Conservation (phyloP, 352 stramenopile species). For the Globisporangium abappressorium region DNA sequence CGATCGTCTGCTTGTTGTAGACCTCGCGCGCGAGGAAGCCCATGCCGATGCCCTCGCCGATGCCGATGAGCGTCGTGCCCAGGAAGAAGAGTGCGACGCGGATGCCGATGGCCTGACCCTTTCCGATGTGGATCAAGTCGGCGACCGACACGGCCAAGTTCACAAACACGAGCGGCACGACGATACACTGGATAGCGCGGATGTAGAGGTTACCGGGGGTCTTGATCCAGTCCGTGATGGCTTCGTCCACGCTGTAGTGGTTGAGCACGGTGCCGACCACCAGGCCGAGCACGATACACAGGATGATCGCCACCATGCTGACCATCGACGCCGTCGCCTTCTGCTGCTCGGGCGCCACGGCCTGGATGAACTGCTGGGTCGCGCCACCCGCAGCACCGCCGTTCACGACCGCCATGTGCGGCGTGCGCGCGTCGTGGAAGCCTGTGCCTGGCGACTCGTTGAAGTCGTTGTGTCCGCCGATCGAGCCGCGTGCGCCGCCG, state of each 20-base stretch:
- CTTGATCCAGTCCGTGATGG: constrained; percentile 58
- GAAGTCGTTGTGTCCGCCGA: constrained; percentile 24
- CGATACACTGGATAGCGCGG: constrained; percentile 70
- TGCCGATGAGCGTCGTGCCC: constrained; percentile 42
- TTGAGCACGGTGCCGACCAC: constrained; percentile 49
- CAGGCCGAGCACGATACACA: constrained; percentile 42
- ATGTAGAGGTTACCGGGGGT: constrained; percentile 73
- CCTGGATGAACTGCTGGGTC: constrained; percentile 14
- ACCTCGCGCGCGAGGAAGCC: constrained; percentile 43
- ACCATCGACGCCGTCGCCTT: constrained; percentile 31
- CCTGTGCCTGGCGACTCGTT: constrained; percentile 37
- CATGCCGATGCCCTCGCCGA: constrained; percentile 58
- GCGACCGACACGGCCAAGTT: constrained; percentile 69
- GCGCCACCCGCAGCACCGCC: constrained; percentile 11
- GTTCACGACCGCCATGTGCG: constrained; percentile 14
- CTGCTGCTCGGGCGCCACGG: constrained; percentile 31
- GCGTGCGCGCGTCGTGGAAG: constrained; percentile 60
- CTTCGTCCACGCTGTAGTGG: constrained; percentile 41
- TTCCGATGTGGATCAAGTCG: constrained; percentile 54
- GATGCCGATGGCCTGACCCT: constrained; percentile 40
- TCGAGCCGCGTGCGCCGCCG: constrained; percentile 15
- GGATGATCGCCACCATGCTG: constrained; percentile 49
- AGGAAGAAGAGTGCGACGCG: constrained; percentile 44
- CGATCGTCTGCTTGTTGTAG: constrained; percentile 32
- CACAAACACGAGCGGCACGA: constrained; percentile 78